Evolutionary conservation across 257 asterid species (phyloP).

Genomic region (Dorcoceras hygrometricum): DNA sequence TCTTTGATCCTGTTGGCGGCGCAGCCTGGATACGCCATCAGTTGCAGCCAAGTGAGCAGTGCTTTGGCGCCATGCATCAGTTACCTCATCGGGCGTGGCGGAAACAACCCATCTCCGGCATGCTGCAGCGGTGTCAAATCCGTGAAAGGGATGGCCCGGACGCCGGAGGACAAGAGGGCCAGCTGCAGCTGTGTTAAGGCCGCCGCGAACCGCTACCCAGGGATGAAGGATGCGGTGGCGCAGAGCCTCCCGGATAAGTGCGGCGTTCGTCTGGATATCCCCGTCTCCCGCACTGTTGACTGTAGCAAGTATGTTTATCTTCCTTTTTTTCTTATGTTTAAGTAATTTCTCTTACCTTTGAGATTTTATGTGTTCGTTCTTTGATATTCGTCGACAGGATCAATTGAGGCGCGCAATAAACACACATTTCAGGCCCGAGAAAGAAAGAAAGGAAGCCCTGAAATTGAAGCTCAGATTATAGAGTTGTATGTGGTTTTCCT

Average conservation of each 20-base stretch:
- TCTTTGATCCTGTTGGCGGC: slow-evolving; percentile 16
- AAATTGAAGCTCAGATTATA: not conserved
- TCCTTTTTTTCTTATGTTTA: too few relatives aligned
- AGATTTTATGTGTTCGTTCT: not conserved
- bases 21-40: slow-evolving; percentile 30
- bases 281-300: slow-evolving; percentile 36
- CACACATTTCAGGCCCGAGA: not conserved
- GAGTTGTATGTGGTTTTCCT: not conserved
- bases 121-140: slow-evolving; percentile 37
- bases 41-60: slow-evolving; percentile 38
- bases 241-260: slow-evolving; percentile 37
- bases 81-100: slow-evolving; percentile 33
- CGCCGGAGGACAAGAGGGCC: slow-evolving; percentile 28
- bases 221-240: slow-evolving; percentile 39
- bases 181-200: slow-evolving; percentile 39
- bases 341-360: too few relatives aligned
- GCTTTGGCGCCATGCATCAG: slow-evolving; percentile 33
- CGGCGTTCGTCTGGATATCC: slow-evolving; percentile 33
- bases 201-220: slow-evolving; percentile 29
- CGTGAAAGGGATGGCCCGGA: slow-evolving; percentile 22
- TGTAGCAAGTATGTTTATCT: slow-evolving; percentile 28
- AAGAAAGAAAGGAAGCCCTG: not conserved
- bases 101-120: slow-evolving; percentile 20
- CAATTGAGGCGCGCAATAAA: not conserved
- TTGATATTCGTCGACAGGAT: not conserved